A percentile compares a stretch with the other conserved stretches of the same genome.
These are phyloP conservation scores for Termitomyces bulborhizus DNA, from an alignment of 768 basidiomycete species.

Conservation along the genomic window DNA sequence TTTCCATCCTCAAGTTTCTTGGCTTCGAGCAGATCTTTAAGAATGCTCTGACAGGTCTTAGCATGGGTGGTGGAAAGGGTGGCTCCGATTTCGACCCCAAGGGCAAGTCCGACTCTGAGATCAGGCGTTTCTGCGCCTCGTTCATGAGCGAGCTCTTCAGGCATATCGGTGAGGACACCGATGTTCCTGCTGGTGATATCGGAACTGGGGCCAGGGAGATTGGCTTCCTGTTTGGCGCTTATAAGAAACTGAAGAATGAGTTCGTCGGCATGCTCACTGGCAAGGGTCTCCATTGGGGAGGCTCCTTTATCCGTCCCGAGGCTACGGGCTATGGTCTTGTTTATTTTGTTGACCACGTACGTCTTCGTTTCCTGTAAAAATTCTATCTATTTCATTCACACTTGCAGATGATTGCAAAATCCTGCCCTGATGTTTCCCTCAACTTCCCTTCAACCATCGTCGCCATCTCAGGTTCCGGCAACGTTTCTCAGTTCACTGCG, in stretches of 20 bases:
- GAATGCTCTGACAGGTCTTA: constrained; percentile 71
- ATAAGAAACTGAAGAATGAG: constrained; percentile 70
- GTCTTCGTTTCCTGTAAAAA: constrained; percentile 12
- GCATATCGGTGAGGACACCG: constrained; percentile 69
- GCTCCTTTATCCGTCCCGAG: constrained; percentile 69
- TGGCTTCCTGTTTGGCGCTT: constrained; percentile 72
- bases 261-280: constrained; percentile 68
- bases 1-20: constrained; percentile 80
- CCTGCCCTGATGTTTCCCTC: constrained; percentile 52
- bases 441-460: constrained; percentile 40
- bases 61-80: constrained; percentile 79
- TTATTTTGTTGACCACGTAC: constrained; percentile 69
- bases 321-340: constrained; percentile 71
- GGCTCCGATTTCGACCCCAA: constrained; percentile 79
- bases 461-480: constrained; percentile 61
- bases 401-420: constrained; percentile 48
- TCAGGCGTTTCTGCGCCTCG: constrained; percentile 61
- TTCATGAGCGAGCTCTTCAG: constrained; percentile 74
- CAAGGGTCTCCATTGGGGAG: constrained; percentile 65
- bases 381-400: too few relatives aligned
- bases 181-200: constrained; percentile 73
- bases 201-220: constrained; percentile 74
- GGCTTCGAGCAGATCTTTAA: constrained; percentile 81
- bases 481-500: constrained; percentile 73
- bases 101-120: constrained; percentile 71